These are phyloP conservation scores for Colletotrichum sublineola DNA, from an alignment of 2,329 filamentous ascomycete genomes.

Conservation along the genomic window DNA sequence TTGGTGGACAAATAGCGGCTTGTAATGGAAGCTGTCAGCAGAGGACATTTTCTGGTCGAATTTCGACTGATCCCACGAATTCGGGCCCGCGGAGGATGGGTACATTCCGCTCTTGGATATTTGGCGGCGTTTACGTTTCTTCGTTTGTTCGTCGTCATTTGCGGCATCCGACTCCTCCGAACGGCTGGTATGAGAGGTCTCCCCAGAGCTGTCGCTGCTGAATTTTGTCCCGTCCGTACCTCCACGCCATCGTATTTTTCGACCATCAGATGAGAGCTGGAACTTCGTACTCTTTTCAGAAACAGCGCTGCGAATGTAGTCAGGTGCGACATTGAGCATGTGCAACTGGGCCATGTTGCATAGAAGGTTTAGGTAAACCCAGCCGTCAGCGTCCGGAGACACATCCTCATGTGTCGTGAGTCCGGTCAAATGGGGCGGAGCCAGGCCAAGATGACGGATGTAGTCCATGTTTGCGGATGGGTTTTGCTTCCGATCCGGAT, in stretches of 20 bases:
- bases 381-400: conserved; percentile 76
- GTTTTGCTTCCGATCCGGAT: conserved; percentile 81
- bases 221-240: conserved; percentile 74
- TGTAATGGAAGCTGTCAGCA: conserved; percentile 71
- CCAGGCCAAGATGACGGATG: conserved; percentile 79
- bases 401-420: conserved; percentile 56
- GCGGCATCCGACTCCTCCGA: conserved; percentile 65
- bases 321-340: conserved; percentile 84
- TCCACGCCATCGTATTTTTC: conserved; percentile 85
- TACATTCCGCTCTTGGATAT: conserved; percentile 41
- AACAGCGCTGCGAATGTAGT: conserved; percentile 81
- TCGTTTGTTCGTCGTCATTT: conserved; percentile 55
- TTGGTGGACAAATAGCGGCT: conserved; percentile 70
- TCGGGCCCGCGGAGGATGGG: conserved; percentile 54
- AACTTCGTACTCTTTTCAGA: conserved; percentile 79
- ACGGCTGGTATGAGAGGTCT: conserved; percentile 61
- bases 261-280: conserved; percentile 81
- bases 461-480: conserved; percentile 85
- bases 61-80: conserved; percentile 51
- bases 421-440: conserved; percentile 65
- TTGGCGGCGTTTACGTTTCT: conserved; percentile 58
- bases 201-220: conserved; percentile 72
- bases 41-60: conserved; percentile 56
- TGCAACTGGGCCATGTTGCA: conserved; percentile 87
- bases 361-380: conserved; percentile 86